Evolutionary conservation across 2,329 filamentous ascomycete species (phyloP), one percentile per base, ranked within the genome.

Genomic region (Talaromyces sp.): DNA sequence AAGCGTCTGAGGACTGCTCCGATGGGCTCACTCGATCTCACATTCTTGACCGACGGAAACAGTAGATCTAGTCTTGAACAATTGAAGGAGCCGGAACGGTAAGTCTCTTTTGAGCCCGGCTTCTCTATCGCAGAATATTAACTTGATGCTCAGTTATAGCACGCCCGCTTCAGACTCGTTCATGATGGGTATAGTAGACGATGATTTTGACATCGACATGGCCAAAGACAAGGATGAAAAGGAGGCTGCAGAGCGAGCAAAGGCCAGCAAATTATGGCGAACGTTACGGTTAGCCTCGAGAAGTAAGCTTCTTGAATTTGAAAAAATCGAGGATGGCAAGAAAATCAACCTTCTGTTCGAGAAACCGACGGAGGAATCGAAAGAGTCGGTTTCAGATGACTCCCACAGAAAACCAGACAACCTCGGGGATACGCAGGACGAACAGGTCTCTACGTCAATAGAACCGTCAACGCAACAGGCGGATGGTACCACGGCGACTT

Each of bases 231-330:
- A 86, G 44, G 83, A 84, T 63, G 86, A 88, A 66, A 85, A 82
- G 71, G 80, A 83, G 56, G 75, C 76, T 68, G 83, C 79, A 78
- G 84, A 75, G 77, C 89, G 90, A 66, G 84, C 87, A 61, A 96
- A 96, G 74, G 86, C 88, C 21, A 96, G 92, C 79, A 93, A 96
- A 75, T 89, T 87, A 62, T 99, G 95, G 95, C 86, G 93, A 68
- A 91, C 92, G 5, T 80, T 99, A 66, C 87, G 95, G 59, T 85
- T 96, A 66, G 90, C 92, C 9, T 87, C 89, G 62, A 86, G 86
- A 67, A 86, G 83, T 62, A 89, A 89, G 69, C 83, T 98, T 67
- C 84, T 86, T 50, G 80, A 87, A 21, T 95, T 98, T 74, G 93
- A 98, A 75, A 91, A 89, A 75, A 90, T 96, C 55, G 92, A 96